Percentiles rank a stretch among this genome's conserved stretches.
Evolutionary conservation across 768 basidiomycete species (phyloP).

Genomic region (Naganishia randhawae): DNA sequence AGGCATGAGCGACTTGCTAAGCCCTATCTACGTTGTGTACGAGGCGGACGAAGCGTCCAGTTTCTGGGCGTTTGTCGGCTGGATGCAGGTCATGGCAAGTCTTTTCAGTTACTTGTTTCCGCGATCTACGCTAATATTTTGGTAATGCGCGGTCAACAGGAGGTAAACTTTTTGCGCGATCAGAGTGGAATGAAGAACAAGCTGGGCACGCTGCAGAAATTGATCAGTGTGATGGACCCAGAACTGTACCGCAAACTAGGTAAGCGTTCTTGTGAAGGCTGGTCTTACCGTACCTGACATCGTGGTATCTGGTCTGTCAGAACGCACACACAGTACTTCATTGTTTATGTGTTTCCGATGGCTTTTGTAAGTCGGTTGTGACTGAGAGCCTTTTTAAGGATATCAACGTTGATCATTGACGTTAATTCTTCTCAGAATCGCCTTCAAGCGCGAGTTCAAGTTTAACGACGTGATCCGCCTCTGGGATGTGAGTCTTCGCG

Average conservation of each 20-base stretch:
- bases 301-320: slow-evolving; percentile 51
- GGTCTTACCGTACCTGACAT: background rate
- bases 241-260: slow-evolving; percentile 81
- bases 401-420: slow-evolving; percentile 17
- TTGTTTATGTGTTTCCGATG: slow-evolving; percentile 98
- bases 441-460: slow-evolving; percentile 93
- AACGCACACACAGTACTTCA: slow-evolving; percentile 83
- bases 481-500: slow-evolving; percentile 65
- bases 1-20: slow-evolving; percentile 95
- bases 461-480: slow-evolving; percentile 83
- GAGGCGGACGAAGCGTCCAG: slow-evolving; percentile 81
- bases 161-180: slow-evolving; percentile 90
- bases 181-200: slow-evolving; percentile 98
- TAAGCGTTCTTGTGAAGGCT: slow-evolving; percentile 2
- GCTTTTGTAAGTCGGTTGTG: slow-evolving; percentile 40
- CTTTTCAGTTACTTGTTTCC: background rate
- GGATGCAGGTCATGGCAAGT: slow-evolving; percentile 92
- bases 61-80: slow-evolving; percentile 92
- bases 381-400: slow-evolving; percentile 1
- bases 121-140: background rate
- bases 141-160: slow-evolving; percentile 54
- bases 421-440: slow-evolving; percentile 59
- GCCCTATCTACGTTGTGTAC: slow-evolving; percentile 88
- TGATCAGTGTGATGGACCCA: slow-evolving; percentile 91
- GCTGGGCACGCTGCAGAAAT: slow-evolving; percentile 77